Conservation (phyloP, 75 land plant genomes). For the Adiantum capillusveneris region DNA sequence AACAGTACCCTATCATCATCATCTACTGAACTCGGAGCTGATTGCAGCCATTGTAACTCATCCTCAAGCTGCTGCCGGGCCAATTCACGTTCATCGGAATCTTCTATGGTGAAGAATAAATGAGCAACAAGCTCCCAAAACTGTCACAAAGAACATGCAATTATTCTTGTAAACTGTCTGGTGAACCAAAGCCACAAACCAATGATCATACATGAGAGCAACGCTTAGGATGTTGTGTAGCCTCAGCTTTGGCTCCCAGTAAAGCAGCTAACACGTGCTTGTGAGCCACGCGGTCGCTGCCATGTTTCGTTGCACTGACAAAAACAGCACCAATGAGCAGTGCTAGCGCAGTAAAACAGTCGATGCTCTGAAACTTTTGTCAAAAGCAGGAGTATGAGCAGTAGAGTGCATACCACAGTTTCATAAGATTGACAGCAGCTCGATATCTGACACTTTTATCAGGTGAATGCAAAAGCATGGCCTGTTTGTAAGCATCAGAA, state of each 20-base stretch:
- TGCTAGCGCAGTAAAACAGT: no score
- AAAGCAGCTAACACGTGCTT: slow-evolving; percentile 21
- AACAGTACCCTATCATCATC: slow-evolving; percentile 22
- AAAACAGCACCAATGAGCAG: not conserved
- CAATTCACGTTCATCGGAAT: slow-evolving; percentile 15
- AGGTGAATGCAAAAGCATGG: slow-evolving; percentile 19
- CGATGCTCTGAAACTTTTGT: no score
- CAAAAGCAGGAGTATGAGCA: not conserved
- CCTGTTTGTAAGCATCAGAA: slow-evolving; percentile 14
- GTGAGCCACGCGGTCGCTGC: not conserved
- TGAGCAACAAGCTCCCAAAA: slow-evolving; percentile 34
- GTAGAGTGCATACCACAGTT: slow-evolving; percentile 20
- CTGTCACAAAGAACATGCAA: no score
- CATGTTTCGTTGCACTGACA: slow-evolving; percentile 2
- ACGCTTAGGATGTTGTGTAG: slow-evolving; percentile 16
- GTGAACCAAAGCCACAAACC: not conserved
- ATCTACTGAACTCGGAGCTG: slow-evolving; percentile 22
- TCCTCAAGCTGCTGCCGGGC: slow-evolving; percentile 25
- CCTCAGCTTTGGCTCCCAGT: slow-evolving; percentile 20
- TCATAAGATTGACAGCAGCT: slow-evolving; percentile 23
- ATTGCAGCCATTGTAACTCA: slow-evolving; percentile 18
- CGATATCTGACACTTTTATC: slow-evolving; percentile 24
- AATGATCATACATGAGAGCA: slow-evolving; percentile 17
- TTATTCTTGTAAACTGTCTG: not conserved
- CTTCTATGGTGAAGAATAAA: slow-evolving; percentile 16